Evolutionary conservation across 495 filamentous ascomycete species (phyloP), one percentile per base, ranked within the genome.

Genomic region (Pseudomonodictys pantanalensis): DNA sequence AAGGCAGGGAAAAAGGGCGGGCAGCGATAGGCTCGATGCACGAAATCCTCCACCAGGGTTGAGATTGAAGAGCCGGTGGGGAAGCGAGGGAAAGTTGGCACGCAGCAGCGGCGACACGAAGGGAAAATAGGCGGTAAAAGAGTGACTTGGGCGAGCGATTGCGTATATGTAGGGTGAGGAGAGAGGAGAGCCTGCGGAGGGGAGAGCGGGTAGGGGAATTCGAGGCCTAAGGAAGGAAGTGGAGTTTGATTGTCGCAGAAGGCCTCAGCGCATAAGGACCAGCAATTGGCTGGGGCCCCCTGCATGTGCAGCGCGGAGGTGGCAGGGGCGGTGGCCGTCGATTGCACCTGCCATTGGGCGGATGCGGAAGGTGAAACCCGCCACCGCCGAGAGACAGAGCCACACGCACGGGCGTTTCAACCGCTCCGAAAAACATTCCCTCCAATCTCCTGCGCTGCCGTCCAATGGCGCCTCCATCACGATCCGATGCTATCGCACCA

Each of bases 71-170:
- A 60, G 62, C 49, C 44, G 62, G 50, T 20, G 48, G 55, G 26
- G 26, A 28, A 26, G 50, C 26, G 28, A 35, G 32, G 15, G 28
- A 39, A 48, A 29, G 24, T 23, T 43, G 28, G 42, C 42, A 39
- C 25, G n/a, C n/a, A 12, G 29, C 24, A 32, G 62, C 30, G 43
- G 43, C 15, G 26, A 60, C 56, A 60, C 56, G 54, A 55, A 59
- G 48, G 12, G 48, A 56, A 52, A 50, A 51, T 56, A 48, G 51
- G 58, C 58, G 56, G 56, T 48, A 57, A 63, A 57, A 57, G 60
- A 63, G 47, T 42, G 60, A 57, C 53, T 57, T 52, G 60, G 60
- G 60, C 60, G 53, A 58, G 52, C 17, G 35, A 44, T 8, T 18
- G 48, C 38, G 47, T 11, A 20, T 47, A 47, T 47, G 24, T 29